Evolutionary conservation across 2,329 filamentous ascomycete genomes (phyloP).

Genomic region (Cordyceps tenuipes): DNA sequence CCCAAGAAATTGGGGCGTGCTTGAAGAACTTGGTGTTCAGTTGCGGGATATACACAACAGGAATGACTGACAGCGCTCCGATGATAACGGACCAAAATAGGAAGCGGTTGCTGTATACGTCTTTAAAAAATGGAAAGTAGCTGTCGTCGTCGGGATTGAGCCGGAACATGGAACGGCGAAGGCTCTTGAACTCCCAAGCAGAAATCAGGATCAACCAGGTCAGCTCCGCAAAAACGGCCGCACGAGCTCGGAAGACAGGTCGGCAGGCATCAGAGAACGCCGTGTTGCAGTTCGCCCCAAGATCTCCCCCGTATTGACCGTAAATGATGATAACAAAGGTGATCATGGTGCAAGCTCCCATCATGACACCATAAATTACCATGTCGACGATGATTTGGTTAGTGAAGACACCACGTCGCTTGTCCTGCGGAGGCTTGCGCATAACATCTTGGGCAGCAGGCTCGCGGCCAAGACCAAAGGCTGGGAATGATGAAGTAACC

Average conservation of each 20-base stretch:
- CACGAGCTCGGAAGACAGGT: conserved; percentile 60
- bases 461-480: conserved; percentile 81
- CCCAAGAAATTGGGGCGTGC: conserved; percentile 63
- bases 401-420: conserved; percentile 63
- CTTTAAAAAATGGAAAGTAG: conserved; percentile 47
- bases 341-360: conserved; percentile 59
- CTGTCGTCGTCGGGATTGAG: conserved; percentile 47
- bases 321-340: conserved; percentile 60
- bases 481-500: conserved; percentile 79
- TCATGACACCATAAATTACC: conserved; percentile 69
- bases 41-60: conserved; percentile 63
- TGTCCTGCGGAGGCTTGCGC: conserved; percentile 67
- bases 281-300: conserved; percentile 57
- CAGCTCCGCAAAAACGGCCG: conserved; percentile 63
- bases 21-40: conserved; percentile 66
- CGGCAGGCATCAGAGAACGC: conserved; percentile 46
- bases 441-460: conserved; percentile 68
- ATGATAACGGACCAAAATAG: conserved; percentile 58
- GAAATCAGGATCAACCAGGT: conserved; percentile 68
- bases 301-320: conserved; percentile 44
- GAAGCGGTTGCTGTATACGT: conserved; percentile 63
- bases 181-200: conserved; percentile 70
- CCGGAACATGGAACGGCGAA: conserved; percentile 63
- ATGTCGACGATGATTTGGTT: conserved; percentile 71
- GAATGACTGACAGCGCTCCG: conserved; percentile 55